phyloP scores from a whole-genome alignment of 306 rosid species.

The Macrotyloma uniflorum region DNA sequence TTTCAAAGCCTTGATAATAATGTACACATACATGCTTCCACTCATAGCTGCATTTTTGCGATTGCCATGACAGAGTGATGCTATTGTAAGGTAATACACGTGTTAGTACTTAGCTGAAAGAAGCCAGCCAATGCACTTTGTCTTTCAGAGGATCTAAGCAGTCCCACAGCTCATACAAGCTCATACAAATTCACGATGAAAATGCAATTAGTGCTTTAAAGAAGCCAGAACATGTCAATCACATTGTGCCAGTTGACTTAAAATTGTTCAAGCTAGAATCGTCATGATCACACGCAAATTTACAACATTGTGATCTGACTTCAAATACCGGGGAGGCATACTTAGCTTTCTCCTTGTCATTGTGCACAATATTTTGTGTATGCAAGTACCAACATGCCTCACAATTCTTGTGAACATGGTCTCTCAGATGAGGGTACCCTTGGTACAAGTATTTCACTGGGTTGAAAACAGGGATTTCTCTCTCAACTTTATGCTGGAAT shows the following conservation, averaged over 20 bases:
- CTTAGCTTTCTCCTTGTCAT: slow-evolving; percentile 41
- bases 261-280: slow-evolving; percentile 25
- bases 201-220: not conserved
- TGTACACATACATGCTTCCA: not conserved
- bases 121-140: slow-evolving; percentile 2
- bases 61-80: not conserved
- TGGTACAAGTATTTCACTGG: slow-evolving; percentile 66
- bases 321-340: slow-evolving; percentile 67
- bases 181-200: slow-evolving; percentile 1
- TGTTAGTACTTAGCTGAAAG: not conserved
- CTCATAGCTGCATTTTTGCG: not conserved
- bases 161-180: not conserved
- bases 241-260: slow-evolving; percentile 11
- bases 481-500: slow-evolving; percentile 39
- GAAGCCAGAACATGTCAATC: slow-evolving; percentile 6
- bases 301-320: slow-evolving; percentile 54
- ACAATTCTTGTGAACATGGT: slow-evolving; percentile 44
- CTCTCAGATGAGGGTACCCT: slow-evolving; percentile 75
- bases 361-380: slow-evolving; percentile 41
- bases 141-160: not conserved
- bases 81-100: not conserved
- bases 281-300: slow-evolving; percentile 60
- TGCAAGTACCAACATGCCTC: slow-evolving; percentile 54
- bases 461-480: slow-evolving; percentile 78
- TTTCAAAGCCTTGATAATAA: not conserved